Base-by-base conservation (phyloP, 2,329 filamentous ascomycete genomes). In the Aschersonia sp. region DNA sequence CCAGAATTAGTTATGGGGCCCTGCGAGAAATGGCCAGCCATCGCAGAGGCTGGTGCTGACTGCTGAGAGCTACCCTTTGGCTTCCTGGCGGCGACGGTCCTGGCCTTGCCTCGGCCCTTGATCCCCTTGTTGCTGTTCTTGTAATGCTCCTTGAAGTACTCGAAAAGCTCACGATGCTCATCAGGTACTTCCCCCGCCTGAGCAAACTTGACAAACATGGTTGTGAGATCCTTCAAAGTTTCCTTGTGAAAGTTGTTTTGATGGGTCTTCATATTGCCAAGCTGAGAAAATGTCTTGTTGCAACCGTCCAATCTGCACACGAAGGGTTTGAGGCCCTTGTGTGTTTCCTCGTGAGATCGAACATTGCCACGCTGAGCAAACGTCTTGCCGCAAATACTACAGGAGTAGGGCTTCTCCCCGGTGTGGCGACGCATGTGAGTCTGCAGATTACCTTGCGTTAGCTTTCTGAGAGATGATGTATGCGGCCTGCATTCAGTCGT, bases 101-200 rank as follows among this genome's bases (percentile, higher is more conserved):
- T 75, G 56, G 89, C 85, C 61, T 90, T 92, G 42, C 92, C 92
- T 43, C 92, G 81, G 9, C 92, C 92, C 66, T 96, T 97, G 71
- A 97, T 96, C 1, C 92, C 92, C 65, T 95, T 95, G 75, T 97
- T 97, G 67, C 85, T 89, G 67, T 97, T 94, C 71, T 94, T 95
- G 74, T 95, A 96, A n/a, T 95, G 72, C 1, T 75, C 75, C 4
- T 81, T 76, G 60, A 97, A 92, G 67, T 95, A 94, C 55, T 84
- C 78, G 70, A 85, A 87, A 46, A 96, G 71, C 50, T 87, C 82
- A 51, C 78, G 81, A 57, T 96, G 87, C 5, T 67, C 64, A 39
- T 81, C 73, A 0, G 75, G 69, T n/a, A 89, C 55, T 10, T 61
- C 53, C 9, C 60, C 78, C 5, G 71, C 68, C 39, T 83, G 76